Base-by-base conservation (phyloP, 2,329 filamentous ascomycete genomes). In the Chrysoporthe austroafricana region DNA sequence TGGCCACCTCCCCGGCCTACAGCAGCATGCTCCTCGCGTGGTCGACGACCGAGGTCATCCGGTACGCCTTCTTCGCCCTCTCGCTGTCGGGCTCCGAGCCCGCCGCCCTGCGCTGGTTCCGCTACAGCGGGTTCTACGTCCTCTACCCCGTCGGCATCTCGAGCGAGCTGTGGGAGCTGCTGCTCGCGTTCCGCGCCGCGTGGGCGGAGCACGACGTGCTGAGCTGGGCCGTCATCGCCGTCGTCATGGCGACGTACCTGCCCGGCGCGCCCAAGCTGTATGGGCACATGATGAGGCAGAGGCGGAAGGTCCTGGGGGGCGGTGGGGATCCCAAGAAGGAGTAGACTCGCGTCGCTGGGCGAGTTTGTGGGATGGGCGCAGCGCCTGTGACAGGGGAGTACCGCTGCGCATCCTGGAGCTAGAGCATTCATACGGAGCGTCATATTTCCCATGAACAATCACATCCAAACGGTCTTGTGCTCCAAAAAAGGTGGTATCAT, bases 241-340 rank as follows among this genome's bases (percentile, higher is more conserved):
- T 69, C 14, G 64, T 72, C 43, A 62, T 67, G 66, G 42, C 39
- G 5, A 65, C 66, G 39, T 74, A 74, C 67, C 67, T 73, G 56
- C 73, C 70, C 69, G 91, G 93, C 82, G 75, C 92, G 4, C 97
- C 96, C 75, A 86, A 96, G 66, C 81, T 98, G 67, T 98, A 96
- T 77, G 93, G 92, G 32, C 92, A 99, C 80, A 98, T 99, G 96
- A 92, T 98, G 84, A 85, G 85, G 70, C 96, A 99, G 85, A 86
- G 95, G 73, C 85, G 88, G 72, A 97, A 93, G 85, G 88, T 95
- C 64, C 83, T 93, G 82, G 86, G 88, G 65, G 86, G 88, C 52
- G 86, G 59, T 4, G 59, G 32, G n/a, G 64, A 89, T 75, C 34
- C 42, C 7, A 87, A 85, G 79, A 73, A 77, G 39, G 74, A 82